These are phyloP conservation scores for Aspergillus chevalieri DNA, from an alignment of 2,329 filamentous ascomycete genomes.

Conservation along the genomic window DNA sequence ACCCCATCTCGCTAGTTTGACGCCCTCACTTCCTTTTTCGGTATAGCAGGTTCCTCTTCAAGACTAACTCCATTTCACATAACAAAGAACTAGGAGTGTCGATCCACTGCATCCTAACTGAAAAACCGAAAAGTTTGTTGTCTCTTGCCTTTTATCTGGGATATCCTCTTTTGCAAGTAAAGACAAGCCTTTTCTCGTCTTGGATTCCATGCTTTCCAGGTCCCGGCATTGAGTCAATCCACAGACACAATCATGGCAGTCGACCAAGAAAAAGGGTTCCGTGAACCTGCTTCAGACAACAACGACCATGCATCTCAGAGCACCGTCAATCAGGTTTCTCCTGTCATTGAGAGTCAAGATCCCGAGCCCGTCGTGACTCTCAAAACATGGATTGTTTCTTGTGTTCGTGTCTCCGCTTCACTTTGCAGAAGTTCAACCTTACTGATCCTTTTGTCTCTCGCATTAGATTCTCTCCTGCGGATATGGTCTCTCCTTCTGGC, in stretches of 20 bases:
- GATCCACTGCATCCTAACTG: too few species aligned
- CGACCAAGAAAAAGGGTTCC: not conserved
- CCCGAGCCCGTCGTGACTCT: slow-evolving; percentile 15
- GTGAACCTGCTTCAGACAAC: not conserved
- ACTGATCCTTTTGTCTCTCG: not conserved
- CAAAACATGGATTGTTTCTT: slow-evolving; percentile 22
- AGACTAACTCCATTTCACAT: too few species aligned
- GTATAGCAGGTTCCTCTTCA: too few species aligned
- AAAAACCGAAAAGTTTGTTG: too few species aligned
- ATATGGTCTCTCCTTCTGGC: slow-evolving; percentile 31
- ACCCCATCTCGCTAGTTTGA: too few species aligned
- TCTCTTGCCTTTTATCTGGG: too few species aligned
- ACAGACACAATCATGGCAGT: not conserved
- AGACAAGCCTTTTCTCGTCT: not conserved
- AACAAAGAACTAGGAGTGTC: too few species aligned
- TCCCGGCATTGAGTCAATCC: not conserved
- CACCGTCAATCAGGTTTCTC: not conserved
- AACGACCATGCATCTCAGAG: not conserved
- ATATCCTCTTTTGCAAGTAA: too few species aligned
- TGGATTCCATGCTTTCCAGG: not conserved
- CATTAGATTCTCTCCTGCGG: slow-evolving; percentile 25
- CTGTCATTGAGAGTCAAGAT: not conserved
- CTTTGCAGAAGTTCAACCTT: not conserved
- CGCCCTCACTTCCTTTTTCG: too few species aligned
- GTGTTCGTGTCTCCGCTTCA: slow-evolving; percentile 6